These are phyloP conservation scores for Moesziomyces antarcticus DNA, from an alignment of 1,284 basidiomycete species.

Conservation along the genomic window DNA sequence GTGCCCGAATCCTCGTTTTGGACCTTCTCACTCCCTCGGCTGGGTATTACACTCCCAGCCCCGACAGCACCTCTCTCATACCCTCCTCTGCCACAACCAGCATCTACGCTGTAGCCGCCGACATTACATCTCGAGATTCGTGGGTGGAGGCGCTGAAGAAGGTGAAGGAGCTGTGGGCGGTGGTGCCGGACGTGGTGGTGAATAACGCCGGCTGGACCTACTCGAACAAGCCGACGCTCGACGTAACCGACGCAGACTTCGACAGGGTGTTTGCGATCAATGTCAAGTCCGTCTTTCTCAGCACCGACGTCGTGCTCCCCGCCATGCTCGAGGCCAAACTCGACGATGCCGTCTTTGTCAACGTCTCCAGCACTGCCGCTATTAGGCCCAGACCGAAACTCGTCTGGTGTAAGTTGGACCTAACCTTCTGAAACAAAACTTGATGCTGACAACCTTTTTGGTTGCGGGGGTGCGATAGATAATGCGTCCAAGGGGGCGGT, in stretches of 20 bases:
- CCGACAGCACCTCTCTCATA: background rate
- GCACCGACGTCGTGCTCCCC: slow-evolving; percentile 26
- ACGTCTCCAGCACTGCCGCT: slow-evolving; percentile 34
- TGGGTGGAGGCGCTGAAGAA: slow-evolving; percentile 10
- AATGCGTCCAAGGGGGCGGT: slow-evolving; percentile 48
- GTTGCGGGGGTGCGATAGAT: too few relatives aligned
- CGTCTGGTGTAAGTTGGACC: slow-evolving; percentile 41
- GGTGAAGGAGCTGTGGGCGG: slow-evolving; percentile 4
- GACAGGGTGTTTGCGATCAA: slow-evolving; percentile 39
- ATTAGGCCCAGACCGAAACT: slow-evolving; percentile 37
- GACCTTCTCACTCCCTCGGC: slow-evolving; percentile 10
- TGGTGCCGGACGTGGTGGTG: slow-evolving; percentile 14
- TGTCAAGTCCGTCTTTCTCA: slow-evolving; percentile 36
- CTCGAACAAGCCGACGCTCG: slow-evolving; percentile 30
- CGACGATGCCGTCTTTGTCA: slow-evolving; percentile 26
- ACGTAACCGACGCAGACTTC: slow-evolving; percentile 36
- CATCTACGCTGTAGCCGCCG: slow-evolving; percentile 18
- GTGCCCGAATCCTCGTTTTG: slow-evolving; percentile 12
- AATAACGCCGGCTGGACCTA: slow-evolving; percentile 57
- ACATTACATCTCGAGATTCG: slow-evolving; percentile 13
- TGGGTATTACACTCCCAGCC: slow-evolving; percentile 15
- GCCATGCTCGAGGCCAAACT: slow-evolving; percentile 6
- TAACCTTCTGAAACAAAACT: too few relatives aligned
- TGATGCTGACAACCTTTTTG: too few relatives aligned
- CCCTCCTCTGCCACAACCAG: background rate